Percentiles rank a stretch among this genome's conserved stretches.
These are phyloP conservation scores for Aquilaria agallochum DNA, from an alignment of 441 rosid species.

Conservation along the genomic window DNA sequence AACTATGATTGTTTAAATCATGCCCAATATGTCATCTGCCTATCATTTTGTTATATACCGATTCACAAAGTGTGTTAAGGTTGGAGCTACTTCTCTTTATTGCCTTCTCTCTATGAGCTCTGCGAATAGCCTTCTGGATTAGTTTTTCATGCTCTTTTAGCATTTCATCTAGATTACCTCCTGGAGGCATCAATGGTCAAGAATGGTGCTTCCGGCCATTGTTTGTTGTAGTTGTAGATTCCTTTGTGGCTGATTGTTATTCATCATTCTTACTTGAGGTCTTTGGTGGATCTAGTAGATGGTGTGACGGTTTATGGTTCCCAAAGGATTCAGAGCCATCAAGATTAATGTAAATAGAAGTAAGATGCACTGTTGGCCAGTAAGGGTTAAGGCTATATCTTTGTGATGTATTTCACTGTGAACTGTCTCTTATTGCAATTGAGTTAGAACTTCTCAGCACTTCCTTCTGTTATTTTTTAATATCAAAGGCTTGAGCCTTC, in stretches of 20 bases:
- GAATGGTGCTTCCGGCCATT: constrained; percentile 58
- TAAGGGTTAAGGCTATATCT: constrained; percentile 23
- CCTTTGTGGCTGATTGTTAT: constrained; percentile 29
- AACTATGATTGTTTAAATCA: constrained; percentile 2
- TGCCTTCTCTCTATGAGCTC: constrained; percentile 61
- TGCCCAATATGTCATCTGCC: constrained; percentile 30
- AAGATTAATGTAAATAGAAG: constrained; percentile 15
- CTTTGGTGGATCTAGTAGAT: too few species aligned
- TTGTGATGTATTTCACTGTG: constrained; percentile 45
- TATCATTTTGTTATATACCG: constrained; percentile 22
- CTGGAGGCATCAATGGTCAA: constrained; percentile 66
- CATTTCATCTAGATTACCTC: constrained; percentile 79
- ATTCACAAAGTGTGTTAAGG: constrained; percentile 28
- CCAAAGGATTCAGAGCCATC: constrained; percentile 30
- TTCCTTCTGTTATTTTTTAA: not conserved
- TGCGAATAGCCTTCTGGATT: constrained; percentile 70
- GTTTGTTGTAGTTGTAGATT: constrained; percentile 28
- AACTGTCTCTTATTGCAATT: constrained; percentile 12
- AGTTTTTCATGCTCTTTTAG: constrained; percentile 80
- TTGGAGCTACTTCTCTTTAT: constrained; percentile 20
- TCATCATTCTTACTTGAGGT: constrained; percentile 24
- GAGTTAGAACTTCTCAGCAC: too few species aligned
- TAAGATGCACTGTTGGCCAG: constrained; percentile 40
- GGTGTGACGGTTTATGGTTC: constrained; percentile 31
- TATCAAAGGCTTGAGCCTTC: constrained; percentile 24